These are phyloP conservation scores for Malus orientalis DNA, from an alignment of 306 rosid genomes.

Conservation along the genomic window DNA sequence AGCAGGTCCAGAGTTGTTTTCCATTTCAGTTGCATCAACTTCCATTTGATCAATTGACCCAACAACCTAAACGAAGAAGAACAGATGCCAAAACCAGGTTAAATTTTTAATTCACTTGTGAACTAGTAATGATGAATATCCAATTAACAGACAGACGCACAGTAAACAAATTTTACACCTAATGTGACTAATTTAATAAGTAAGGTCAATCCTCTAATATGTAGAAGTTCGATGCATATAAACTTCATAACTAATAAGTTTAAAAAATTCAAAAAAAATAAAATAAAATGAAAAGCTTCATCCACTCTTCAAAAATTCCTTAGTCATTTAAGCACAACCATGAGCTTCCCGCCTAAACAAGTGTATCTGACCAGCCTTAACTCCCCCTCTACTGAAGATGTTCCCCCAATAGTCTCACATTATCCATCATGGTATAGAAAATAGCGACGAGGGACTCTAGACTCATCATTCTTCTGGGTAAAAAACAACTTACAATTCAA, in stretches of 20 bases:
- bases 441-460: neutral
- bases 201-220: neutral
- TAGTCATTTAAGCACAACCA: neutral
- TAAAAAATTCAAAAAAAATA: neutral
- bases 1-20: slow-evolving; percentile 57
- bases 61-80: slow-evolving; percentile 53
- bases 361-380: neutral
- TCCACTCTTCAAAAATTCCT: neutral
- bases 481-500: neutral
- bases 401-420: neutral
- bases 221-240: neutral
- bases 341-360: neutral
- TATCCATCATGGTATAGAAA: neutral
- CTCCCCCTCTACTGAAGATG: neutral
- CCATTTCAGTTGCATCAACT: slow-evolving; percentile 63
- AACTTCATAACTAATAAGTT: neutral
- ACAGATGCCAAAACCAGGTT: slow-evolving; percentile 9
- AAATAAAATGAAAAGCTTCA: neutral
- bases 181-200: neutral
- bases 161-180: neutral
- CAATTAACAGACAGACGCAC: neutral
- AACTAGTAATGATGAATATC: neutral
- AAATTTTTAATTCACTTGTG: neutral
- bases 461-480: neutral
- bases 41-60: slow-evolving; percentile 96